Evolutionary conservation across 148 eudicot genomes (phyloP), one percentile per base, ranked within the genome.

Genomic region (Chenopodium quinoa): DNA sequence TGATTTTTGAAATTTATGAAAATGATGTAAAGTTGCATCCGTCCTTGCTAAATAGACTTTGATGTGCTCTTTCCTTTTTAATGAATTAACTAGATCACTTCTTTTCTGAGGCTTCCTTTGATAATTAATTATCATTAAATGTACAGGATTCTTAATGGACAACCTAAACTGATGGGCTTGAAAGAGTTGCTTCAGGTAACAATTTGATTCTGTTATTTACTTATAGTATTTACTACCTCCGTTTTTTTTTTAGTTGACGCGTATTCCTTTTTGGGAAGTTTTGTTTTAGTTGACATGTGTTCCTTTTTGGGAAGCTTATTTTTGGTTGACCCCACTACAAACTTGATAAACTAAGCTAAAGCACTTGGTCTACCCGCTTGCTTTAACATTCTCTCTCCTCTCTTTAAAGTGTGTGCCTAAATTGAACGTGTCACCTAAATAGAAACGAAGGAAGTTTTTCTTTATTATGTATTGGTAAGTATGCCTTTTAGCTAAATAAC

Each of bases 101-200:
- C 29, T n/a, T 29, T 73, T 80, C 76, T 13, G 11, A 17, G 69
- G 48, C 48, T 76, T 50, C 23, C 22, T 47, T 68, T 80, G 2
- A 17, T 47, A 56, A 58, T 63, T 47, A 5, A 7, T 44, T 58
- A 27, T 79, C 44, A n/a, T 74, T 76, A 56, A 65, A 58, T 86
- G 74, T 29, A 62, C 90, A 96, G 99, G 83, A 93, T 96, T 84
- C 93, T 96, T 40, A 83, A 96, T 81, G 98, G 98, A 47, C 93
- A 89, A 85, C 99, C 99, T 2, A 89, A 93, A 60, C 90, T 46
- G 85, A 93, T 96, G 98, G 98, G 99, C 58, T 84, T 96, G 88
- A 96, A 90, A 84, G 93, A 93, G 78, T 73, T 93, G 84, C 97
- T 96, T 80, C 91, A 93, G 93, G 99, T 93, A 84, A 84, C 83